Evolutionary conservation across 1,284 basidiomycete species (phyloP), one percentile per base, ranked within the genome.

Genomic region (Boletellus sp.): DNA sequence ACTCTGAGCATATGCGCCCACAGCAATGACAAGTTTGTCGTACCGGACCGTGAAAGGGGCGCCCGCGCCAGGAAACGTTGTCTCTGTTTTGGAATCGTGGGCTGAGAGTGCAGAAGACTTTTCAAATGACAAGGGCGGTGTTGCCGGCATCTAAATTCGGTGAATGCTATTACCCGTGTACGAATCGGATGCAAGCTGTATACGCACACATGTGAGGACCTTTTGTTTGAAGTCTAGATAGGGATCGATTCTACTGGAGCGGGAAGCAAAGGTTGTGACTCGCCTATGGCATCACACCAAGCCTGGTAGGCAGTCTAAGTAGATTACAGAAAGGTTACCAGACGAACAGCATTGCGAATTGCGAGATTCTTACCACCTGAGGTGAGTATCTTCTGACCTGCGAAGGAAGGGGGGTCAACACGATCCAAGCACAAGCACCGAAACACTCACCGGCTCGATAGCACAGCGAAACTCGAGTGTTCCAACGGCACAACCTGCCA

Each of bases 1-100:
- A 84, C 85, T 93, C 61, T 92, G 90, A 2, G 82, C 84, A 68
- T 94, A 93, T 47, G 86, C 84, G 1, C 93, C 93, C 1, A 92
- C 89, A 2, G 89, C 83, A 49, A 95, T 83, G 42, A 95, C 82
- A 7, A 96, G 78, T 66, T 89, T 90, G 70, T 95, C 91, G 62
- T 88, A 93, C 47, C 69, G 69, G 53, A 92, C 46, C 13, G 74
- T 71, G 62, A 87, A 85, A 33, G 51, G 42, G 5, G 53, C 58
- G 4, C 58, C 48, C 0, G 48, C 38, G 0, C 44, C 53, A 1
- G 56, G 56, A 45, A 55, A 49, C n/a, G 54, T 47, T 21, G 52
- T 44, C 35, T 56, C 46, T 4, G 55, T 28, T 21, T 55, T 46
- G 18, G 64, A 43, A n/a, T 36, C 35, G 13, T 53, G 51, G n/a